Percentiles rank a stretch among this genome's conserved stretches.
These are phyloP conservation scores for Glycine soja DNA, from an alignment of 306 rosid genomes.

Conservation along the genomic window DNA sequence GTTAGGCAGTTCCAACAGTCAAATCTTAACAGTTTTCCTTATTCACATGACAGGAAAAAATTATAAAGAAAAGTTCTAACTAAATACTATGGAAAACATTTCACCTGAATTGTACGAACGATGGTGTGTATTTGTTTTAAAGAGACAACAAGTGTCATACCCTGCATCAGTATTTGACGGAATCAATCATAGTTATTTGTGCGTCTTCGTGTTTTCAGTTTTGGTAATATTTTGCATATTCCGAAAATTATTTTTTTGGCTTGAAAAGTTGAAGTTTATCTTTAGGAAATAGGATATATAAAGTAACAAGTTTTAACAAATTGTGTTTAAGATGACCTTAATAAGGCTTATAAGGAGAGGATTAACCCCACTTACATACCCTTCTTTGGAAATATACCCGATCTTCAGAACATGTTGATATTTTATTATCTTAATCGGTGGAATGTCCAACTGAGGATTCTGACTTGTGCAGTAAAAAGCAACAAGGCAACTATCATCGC, in stretches of 20 bases:
- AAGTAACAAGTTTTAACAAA: not conserved
- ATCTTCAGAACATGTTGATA: not conserved
- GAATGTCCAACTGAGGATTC: not conserved
- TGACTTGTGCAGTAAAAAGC: conserved; percentile 54
- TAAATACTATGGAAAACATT: not conserved
- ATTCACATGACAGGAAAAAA: not conserved
- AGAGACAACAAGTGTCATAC: not conserved
- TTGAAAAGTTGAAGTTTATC: not conserved
- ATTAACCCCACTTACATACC: too few species aligned
- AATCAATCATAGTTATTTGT: not conserved
- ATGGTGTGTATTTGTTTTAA: not conserved
- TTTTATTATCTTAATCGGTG: not conserved
- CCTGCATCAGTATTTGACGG: not conserved
- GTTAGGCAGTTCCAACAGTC: too few species aligned
- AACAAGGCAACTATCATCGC: not conserved
- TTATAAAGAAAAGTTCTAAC: not conserved
- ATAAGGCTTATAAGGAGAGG: too few species aligned
- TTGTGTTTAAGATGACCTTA: not conserved
- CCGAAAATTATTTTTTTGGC: not conserved
- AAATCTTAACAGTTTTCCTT: too few species aligned
- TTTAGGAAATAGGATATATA: not conserved
- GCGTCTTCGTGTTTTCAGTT: not conserved
- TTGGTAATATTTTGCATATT: not conserved
- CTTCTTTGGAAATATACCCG: too few species aligned
- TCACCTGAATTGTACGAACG: not conserved